These are phyloP conservation scores for Hypoxylon sp. DNA, from an alignment of 2,329 filamentous ascomycete genomes.

Conservation along the genomic window DNA sequence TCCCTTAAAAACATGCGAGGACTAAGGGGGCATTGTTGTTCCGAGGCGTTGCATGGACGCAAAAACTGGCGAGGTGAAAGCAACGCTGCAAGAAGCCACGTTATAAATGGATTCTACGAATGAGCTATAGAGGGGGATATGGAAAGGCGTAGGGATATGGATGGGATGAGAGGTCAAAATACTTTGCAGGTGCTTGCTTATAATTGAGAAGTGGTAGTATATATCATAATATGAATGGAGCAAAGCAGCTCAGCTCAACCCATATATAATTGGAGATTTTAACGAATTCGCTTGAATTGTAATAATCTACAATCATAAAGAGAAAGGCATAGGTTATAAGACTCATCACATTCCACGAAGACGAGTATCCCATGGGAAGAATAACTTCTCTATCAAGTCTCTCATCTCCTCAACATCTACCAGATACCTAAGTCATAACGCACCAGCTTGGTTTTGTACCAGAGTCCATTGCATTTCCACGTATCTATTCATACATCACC, in stretches of 20 bases:
- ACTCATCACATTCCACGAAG: neutral
- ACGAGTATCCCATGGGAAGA: neutral
- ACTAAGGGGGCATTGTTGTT: slow-evolving; percentile 19
- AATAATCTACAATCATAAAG: neutral
- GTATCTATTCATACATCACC: slow-evolving; percentile 23
- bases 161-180: neutral
- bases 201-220: neutral
- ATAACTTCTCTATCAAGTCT: slow-evolving; percentile 5
- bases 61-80: slow-evolving; percentile 12
- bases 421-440: slow-evolving; percentile 5
- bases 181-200: neutral
- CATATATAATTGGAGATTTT: slow-evolving; percentile 1
- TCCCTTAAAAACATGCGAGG: slow-evolving; percentile 18
- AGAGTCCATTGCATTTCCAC: slow-evolving; percentile 12
- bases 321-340: neutral
- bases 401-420: neutral
- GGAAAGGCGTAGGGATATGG: slow-evolving; percentile 14
- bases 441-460: slow-evolving; percentile 5
- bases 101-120: slow-evolving; percentile 6
- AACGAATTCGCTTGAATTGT: neutral
- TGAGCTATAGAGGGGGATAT: slow-evolving; percentile 10
- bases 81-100: slow-evolving; percentile 5
- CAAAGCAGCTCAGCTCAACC: neutral
- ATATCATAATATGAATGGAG: neutral
- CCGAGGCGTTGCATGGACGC: slow-evolving; percentile 14